Evolutionary conservation across 2,329 filamentous ascomycete genomes (phyloP).

Genomic region (Ophiostoma perfectum): DNA sequence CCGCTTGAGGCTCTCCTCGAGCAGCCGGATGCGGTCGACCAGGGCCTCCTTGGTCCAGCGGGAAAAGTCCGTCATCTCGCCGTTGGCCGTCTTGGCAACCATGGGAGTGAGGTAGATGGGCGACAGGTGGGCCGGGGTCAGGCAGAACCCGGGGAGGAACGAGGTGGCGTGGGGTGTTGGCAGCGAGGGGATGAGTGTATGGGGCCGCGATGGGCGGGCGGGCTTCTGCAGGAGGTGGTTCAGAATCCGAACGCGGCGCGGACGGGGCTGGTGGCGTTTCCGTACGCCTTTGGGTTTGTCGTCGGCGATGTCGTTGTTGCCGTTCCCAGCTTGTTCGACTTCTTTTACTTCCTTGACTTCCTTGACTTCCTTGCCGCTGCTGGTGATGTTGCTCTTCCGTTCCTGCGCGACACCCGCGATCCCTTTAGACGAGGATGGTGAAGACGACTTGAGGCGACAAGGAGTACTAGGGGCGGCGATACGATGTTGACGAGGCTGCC

Average conservation of each 20-base stretch:
- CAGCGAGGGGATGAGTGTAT: background rate
- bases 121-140: constrained; percentile 7
- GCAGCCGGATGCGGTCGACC: constrained; percentile 31
- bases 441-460: background rate
- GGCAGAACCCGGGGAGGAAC: background rate
- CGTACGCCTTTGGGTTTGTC: background rate
- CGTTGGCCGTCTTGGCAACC: background rate
- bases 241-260: constrained; percentile 6
- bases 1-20: constrained; percentile 22
- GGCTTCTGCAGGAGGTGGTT: constrained; percentile 7
- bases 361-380: background rate
- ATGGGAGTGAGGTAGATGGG: background rate
- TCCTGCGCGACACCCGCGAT: no score
- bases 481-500: background rate
- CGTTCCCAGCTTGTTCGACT: no score
- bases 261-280: background rate
- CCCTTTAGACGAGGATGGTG: background rate
- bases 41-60: constrained; percentile 33
- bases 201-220: background rate
- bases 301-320: background rate
- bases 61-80: constrained; percentile 25
- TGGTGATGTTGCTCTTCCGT: background rate
- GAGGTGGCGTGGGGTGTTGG: constrained; percentile 13
- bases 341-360: background rate
- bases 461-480: background rate